phyloP scores from a whole-genome alignment of 495 filamentous ascomycete genomes.

The Podospora pseudoanserina region DNA sequence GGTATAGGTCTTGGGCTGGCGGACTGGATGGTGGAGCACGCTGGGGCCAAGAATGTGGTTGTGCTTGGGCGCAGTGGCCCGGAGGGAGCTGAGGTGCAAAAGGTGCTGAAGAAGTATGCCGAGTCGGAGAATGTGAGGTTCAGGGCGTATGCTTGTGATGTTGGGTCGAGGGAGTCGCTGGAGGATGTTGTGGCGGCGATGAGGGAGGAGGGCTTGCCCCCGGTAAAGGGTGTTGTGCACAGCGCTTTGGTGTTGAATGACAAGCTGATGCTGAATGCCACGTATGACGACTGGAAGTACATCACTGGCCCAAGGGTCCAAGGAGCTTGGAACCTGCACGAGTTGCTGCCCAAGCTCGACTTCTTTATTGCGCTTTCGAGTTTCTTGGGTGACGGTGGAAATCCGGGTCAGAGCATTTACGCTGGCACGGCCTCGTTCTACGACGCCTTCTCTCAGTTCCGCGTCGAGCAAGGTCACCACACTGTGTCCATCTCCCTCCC shows the following conservation, averaged over 20 bases:
- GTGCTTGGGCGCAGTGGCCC: neutral
- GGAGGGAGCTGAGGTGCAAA: neutral
- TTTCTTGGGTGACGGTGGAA: neutral
- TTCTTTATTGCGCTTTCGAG: slow-evolving; percentile 1
- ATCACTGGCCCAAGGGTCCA: neutral
- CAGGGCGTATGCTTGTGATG: neutral
- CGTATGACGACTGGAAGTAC: neutral
- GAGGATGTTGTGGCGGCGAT: slow-evolving; percentile 1
- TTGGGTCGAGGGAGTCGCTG: neutral
- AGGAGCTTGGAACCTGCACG: neutral
- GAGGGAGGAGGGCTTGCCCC: neutral
- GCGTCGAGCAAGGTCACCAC: neutral
- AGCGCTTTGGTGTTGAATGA: neutral
- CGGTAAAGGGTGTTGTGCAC: slow-evolving; percentile 2
- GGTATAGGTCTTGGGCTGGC: slow-evolving; percentile 1
- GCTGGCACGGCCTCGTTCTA: neutral
- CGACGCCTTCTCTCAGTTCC: neutral
- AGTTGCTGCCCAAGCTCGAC: neutral
- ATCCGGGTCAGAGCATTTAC: neutral
- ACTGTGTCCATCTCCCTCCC: slow-evolving; percentile 2
- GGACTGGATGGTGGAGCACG: neutral
- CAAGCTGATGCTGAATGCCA: neutral
- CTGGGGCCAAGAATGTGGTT: neutral
- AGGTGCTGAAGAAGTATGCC: slow-evolving; percentile 1
- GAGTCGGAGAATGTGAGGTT: neutral